A percentile compares a stretch with the other conserved stretches of the same genome.
These are phyloP conservation scores for Articulospora tetracladia DNA, from an alignment of 495 filamentous ascomycete species.

Conservation along the genomic window DNA sequence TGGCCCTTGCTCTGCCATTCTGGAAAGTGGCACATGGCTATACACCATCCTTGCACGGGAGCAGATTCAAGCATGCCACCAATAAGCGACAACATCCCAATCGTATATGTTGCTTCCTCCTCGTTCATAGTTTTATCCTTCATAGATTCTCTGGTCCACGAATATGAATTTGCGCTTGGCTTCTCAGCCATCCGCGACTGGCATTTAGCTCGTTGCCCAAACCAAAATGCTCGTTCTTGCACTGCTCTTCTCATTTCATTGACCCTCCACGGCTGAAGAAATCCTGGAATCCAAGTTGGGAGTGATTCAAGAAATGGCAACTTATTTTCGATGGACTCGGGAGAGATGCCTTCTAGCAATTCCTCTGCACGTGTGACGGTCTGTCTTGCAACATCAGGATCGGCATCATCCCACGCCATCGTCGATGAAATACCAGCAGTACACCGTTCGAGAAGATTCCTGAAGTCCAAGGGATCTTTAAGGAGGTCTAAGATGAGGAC, in stretches of 20 bases:
- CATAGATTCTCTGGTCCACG: slow-evolving; percentile 9
- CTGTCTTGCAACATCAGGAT: neutral
- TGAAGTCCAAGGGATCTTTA: neutral
- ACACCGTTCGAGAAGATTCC: neutral
- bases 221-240: slow-evolving; percentile 11
- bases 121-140: neutral
- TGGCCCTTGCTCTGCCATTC: slow-evolving; percentile 49
- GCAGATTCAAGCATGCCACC: slow-evolving; percentile 34
- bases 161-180: neutral
- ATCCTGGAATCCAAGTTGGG: neutral
- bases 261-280: slow-evolving; percentile 3
- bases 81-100: slow-evolving; percentile 36
- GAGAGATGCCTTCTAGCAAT: neutral
- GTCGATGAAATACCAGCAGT: neutral
- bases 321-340: slow-evolving; percentile 9
- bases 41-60: slow-evolving; percentile 32
- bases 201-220: slow-evolving; percentile 13
- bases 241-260: neutral
- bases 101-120: slow-evolving; percentile 30
- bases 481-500: neutral
- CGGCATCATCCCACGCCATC: neutral
- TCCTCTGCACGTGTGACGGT: neutral
- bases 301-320: neutral
- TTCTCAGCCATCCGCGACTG: neutral
- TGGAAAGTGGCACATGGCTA: slow-evolving; percentile 57